These are phyloP conservation scores for Graphiopsis chlorocephala DNA, from an alignment of 2,329 filamentous ascomycete genomes.

Conservation along the genomic window DNA sequence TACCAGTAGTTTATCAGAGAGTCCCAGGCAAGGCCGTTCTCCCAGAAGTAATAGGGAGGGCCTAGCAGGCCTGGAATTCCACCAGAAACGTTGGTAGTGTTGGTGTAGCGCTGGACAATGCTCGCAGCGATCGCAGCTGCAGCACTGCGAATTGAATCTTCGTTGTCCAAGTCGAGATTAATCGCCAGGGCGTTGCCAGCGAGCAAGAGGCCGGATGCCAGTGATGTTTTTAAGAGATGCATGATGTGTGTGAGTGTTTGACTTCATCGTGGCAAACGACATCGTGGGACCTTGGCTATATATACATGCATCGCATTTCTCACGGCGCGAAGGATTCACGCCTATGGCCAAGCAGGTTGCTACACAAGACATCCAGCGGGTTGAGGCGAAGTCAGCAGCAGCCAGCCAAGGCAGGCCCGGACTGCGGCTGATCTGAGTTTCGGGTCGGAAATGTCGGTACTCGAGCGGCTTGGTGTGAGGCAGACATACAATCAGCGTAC, in stretches of 20 bases:
- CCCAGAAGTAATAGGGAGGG: constrained; percentile 56
- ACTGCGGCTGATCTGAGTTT: not conserved
- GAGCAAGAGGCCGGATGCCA: constrained; percentile 6
- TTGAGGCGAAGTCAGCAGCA: not conserved
- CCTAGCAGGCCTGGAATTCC: constrained; percentile 27
- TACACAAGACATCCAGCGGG: not conserved
- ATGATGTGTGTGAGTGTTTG: not conserved
- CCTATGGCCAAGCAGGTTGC: not conserved
- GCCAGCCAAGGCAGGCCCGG: not conserved
- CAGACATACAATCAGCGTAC: no score
- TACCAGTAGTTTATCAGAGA: constrained; percentile 68
- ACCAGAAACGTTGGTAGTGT: not conserved
- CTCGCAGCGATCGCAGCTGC: constrained; percentile 16
- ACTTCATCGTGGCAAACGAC: not conserved
- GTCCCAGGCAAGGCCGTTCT: constrained; percentile 64
- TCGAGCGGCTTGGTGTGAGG: not conserved
- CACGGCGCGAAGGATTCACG: constrained; percentile 5
- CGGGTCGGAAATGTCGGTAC: not conserved
- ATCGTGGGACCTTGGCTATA: not conserved
- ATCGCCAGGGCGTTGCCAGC: constrained; percentile 20
- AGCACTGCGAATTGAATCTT: constrained; percentile 15
- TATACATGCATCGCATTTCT: not conserved
- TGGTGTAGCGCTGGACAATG: constrained; percentile 24
- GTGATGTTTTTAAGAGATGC: not conserved
- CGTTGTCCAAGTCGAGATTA: constrained; percentile 23